Evolutionary conservation across 345 rosid species (phyloP).

Genomic region (Salix koriyanagi): DNA sequence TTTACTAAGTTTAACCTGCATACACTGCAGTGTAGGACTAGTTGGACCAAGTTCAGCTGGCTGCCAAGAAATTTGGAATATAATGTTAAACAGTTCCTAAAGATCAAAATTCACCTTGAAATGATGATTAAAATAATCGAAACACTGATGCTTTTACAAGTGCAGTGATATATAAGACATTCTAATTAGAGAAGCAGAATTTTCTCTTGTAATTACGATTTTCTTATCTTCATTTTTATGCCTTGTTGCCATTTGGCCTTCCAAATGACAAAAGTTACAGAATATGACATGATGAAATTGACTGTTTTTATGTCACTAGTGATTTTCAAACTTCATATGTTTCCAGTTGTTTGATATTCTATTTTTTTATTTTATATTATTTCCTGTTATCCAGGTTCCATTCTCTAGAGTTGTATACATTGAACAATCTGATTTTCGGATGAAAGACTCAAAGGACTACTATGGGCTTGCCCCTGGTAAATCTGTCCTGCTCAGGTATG

Average conservation of each 20-base stretch:
- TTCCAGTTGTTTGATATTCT: background rate
- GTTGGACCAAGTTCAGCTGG: background rate
- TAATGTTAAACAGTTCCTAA: background rate
- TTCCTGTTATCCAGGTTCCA: conserved; percentile 43
- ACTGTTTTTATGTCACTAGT: background rate
- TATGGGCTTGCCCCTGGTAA: conserved; percentile 97
- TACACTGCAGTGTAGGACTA: background rate
- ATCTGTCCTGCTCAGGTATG: conserved; percentile 77
- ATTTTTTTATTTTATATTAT: background rate
- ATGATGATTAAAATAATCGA: background rate
- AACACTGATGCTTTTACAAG: background rate
- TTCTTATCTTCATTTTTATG: background rate
- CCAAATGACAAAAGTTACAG: background rate
- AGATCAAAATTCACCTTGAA: background rate
- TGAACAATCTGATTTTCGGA: conserved; percentile 82
- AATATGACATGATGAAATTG: background rate
- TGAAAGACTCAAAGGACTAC: conserved; percentile 91
- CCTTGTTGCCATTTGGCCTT: background rate
- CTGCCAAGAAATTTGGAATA: background rate
- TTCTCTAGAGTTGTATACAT: conserved; percentile 80
- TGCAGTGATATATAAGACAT: background rate
- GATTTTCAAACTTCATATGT: background rate
- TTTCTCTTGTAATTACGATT: background rate
- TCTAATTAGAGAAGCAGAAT: background rate
- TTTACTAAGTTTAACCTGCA: background rate